Evolutionary conservation across 257 asterid species (phyloP), one percentile per base, ranked within the genome.

Genomic region (Salvia hispanica): DNA sequence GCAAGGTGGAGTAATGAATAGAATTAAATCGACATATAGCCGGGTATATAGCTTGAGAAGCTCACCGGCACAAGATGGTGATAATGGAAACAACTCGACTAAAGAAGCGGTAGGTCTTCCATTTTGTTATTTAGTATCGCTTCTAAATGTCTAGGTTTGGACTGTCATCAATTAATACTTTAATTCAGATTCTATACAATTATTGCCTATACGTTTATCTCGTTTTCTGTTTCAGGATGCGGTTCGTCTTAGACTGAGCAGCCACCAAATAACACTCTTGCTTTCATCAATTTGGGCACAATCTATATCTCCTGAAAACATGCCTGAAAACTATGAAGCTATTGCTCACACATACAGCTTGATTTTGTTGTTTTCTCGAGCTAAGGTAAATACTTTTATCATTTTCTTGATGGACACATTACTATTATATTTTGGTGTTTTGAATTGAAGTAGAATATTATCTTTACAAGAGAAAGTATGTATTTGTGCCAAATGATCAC

Each of bases 311-410:
- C 88, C 95, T 68, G 89, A 78, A 70, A 93, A 93, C 72, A 77
- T 77, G 81, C 98, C 98, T 14, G 95, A 85, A 80, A 93, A 93
- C 76, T 88, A 80, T 53, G 98, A 90, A 82, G 98, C 98, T 67
- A 93, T 93, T 76, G 95, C 98, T 71, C 94, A 90, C 84, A 90
- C 96, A 42, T 93, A 79, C 82, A 83, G 97, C 87, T 73, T 93
- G 80, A 79, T 93, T 73, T 73, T 90, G 77, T 80, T 93, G 82
- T 90, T 93, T 77, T 83, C 98, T 76, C 79, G 90, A 63, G 90
- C 95, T 18, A 93, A 93, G 98, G 98, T 93, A 80, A 73, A 60
- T 14, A 9, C 18, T n/a, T 12, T 5, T 5, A 4, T 31, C 11
- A 0, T 16, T 6, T 51, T 15, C 8, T 16, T 15, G 33, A 21